Evolutionary conservation across 257 asterid genomes (phyloP).

Genomic region (Gentiana macrophylla): DNA sequence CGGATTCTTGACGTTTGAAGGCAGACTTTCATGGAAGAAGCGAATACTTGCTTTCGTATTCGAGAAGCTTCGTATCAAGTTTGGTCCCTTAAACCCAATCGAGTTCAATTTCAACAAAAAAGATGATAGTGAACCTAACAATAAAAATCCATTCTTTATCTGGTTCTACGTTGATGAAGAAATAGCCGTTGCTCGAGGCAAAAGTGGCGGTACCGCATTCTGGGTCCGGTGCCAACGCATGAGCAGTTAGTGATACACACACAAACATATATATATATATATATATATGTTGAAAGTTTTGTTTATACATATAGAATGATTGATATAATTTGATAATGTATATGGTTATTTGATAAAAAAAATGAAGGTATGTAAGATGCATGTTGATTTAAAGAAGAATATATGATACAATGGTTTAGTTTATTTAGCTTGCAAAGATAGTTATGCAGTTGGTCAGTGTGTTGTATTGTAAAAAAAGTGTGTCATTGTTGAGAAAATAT

Average conservation of each 20-base stretch:
- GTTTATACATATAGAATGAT: no score
- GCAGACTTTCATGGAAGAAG: slow-evolving; percentile 77
- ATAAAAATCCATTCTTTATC: slow-evolving; percentile 66
- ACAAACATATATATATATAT: background rate
- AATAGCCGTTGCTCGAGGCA: slow-evolving; percentile 92
- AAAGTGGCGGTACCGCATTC: slow-evolving; percentile 89
- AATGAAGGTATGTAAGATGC: no score
- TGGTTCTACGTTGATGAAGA: slow-evolving; percentile 94
- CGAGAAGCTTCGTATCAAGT: slow-evolving; percentile 54
- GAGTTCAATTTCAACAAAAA: slow-evolving; percentile 57
- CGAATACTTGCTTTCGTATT: slow-evolving; percentile 69
- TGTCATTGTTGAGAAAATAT: no score
- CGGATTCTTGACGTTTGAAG: slow-evolving; percentile 75
- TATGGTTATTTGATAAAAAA: no score
- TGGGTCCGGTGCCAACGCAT: slow-evolving; percentile 75
- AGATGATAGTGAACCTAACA: slow-evolving; percentile 71
- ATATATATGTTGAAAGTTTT: no score
- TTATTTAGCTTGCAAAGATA: no score
- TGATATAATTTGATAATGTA: no score
- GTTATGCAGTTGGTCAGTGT: no score
- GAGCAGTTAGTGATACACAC: slow-evolving; percentile 10
- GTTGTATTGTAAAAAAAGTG: no score
- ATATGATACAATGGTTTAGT: no score
- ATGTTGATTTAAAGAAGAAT: no score
- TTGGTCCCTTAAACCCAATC: slow-evolving; percentile 67